These are phyloP conservation scores for Fistulinella cinereoalba DNA, from an alignment of 1,284 basidiomycete genomes.

Conservation along the genomic window DNA sequence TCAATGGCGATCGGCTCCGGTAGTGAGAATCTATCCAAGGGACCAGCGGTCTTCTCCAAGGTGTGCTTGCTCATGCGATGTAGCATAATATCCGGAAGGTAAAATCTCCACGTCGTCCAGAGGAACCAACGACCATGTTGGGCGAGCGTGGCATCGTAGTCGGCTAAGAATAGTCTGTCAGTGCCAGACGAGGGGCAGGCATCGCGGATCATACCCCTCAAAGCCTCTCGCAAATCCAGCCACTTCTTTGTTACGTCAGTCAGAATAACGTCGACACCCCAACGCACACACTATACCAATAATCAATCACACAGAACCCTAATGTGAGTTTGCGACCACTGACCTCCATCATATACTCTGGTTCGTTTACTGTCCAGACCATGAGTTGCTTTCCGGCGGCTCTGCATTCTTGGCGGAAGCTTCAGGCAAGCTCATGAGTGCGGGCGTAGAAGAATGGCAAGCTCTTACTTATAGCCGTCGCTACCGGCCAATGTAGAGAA, in stretches of 20 bases:
- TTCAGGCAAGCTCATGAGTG: constrained; percentile 31
- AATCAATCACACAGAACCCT: constrained; percentile 1
- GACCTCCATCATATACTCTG: constrained; percentile 91
- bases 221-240: constrained; percentile 66
- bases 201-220: constrained; percentile 50
- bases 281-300: constrained; percentile 69
- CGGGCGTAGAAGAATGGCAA: background rate
- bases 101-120: constrained; percentile 68
- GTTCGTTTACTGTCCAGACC: constrained; percentile 97
- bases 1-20: constrained; percentile 28
- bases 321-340: constrained; percentile 22
- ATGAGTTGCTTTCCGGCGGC: constrained; percentile 81
- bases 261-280: constrained; percentile 88
- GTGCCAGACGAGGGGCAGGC: background rate
- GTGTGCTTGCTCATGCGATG: constrained; percentile 30
- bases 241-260: constrained; percentile 83
- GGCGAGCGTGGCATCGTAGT: constrained; percentile 63
- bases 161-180: constrained; percentile 40
- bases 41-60: constrained; percentile 54
- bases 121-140: constrained; percentile 68
- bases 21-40: constrained; percentile 43
- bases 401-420: constrained; percentile 80
- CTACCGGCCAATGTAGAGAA: constrained; percentile 74
- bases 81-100: constrained; percentile 47
- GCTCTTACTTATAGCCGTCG: constrained; percentile 64